Base-by-base conservation (phyloP, 2,329 filamentous ascomycete species). In the Sclerotinia sclerotiorum region DNA sequence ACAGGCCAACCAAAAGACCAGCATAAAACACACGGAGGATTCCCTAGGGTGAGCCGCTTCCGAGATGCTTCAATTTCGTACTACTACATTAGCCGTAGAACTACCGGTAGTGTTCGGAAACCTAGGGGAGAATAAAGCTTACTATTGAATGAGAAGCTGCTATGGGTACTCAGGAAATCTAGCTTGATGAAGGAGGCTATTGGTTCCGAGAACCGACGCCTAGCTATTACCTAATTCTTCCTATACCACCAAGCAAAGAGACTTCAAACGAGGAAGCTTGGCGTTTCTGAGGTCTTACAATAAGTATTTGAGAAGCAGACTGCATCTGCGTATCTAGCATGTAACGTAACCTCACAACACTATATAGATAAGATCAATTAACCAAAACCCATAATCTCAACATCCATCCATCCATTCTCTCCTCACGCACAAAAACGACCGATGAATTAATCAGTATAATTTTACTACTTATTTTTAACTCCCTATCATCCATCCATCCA, bases 211-310 rank as follows among this genome's bases (percentile, higher is more conserved):
- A 7, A 57, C 13, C 1, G 55, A 15, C 13, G 15, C 55, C 32
- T 46, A 58, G 44, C 13, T 21, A 49, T 61, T 11, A 6, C 0
- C 39, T 42, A 21, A 39, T 0, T 19, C 15, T 2, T 3, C 19
- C 48, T 17, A 6, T 51, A 51, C 15, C 60, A 3, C 35, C 46
- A 51, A 39, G 60, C 60, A 63, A 63, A 51, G 60, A 63, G 46
- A 51, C 60, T 63, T 63, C 46, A 21, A 19, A 27, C 27, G 46
- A 51, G 39, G 60, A 51, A 63, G 60, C 60, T 51, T 51, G 60
- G 29, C 51, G 46, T 49, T 42, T 51, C 3, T 21, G 35, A 1
- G n/a, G 1, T 15, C 39, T 4, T 5, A 42, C 39, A 42, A 42
- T 35, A 39, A 15, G 39, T 51, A 27, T 2, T n/a, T 39, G 32